Conservation (phyloP, 2,329 filamentous ascomycete species). For the Cladosporium sp. region DNA sequence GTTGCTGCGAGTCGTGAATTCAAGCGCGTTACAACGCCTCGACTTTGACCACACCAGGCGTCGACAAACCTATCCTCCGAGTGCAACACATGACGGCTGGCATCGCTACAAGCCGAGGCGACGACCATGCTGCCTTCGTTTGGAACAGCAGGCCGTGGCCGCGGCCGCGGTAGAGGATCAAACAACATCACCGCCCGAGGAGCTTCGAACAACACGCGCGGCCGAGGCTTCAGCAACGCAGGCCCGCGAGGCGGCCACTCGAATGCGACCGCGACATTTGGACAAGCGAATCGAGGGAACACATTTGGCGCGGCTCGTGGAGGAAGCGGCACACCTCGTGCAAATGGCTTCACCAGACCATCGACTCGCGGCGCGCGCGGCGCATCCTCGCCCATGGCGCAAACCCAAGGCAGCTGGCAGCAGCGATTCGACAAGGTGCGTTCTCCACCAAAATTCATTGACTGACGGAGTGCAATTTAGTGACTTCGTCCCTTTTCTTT, state of each 20-base stretch:
- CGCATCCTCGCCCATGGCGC: slow-evolving; percentile 4
- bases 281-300: slow-evolving; percentile 2
- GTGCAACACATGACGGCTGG: slow-evolving; percentile 2
- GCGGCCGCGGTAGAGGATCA: slow-evolving; percentile 11
- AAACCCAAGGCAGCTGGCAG: slow-evolving; percentile 17
- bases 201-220: slow-evolving; percentile 5
- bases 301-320: not conserved
- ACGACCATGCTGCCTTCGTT: slow-evolving; percentile 10
- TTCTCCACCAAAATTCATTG: slow-evolving; percentile 2
- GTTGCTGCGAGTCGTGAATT: too few relatives aligned
- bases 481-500: slow-evolving; percentile 23
- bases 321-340: not conserved
- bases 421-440: slow-evolving; percentile 23
- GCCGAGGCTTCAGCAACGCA: not conserved
- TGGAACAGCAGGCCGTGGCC: slow-evolving; percentile 10
- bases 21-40: too few relatives aligned
- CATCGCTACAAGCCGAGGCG: slow-evolving; percentile 5
- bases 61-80: too few relatives aligned
- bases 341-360: slow-evolving; percentile 1
- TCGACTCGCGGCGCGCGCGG: slow-evolving; percentile 3
- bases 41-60: too few relatives aligned
- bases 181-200: not conserved
- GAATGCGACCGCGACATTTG: not conserved
- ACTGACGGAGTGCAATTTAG: slow-evolving; percentile 25
- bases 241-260: slow-evolving; percentile 4